phyloP scores from a whole-genome alignment of 306 rosid genomes.

The Corylus heterophylla region DNA sequence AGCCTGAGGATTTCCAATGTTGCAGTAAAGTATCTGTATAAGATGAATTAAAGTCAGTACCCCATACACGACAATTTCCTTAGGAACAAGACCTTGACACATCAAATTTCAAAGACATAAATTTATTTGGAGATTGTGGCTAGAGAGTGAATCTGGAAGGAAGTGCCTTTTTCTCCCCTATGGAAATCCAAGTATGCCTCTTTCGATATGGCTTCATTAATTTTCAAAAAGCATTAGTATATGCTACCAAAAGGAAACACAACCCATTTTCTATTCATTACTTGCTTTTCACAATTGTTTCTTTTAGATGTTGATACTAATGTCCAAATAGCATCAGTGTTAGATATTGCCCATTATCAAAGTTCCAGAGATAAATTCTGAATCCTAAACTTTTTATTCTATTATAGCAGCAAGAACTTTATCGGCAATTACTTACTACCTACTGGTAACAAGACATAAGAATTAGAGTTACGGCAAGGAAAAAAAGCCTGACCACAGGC shows the following conservation, averaged over 20 bases:
- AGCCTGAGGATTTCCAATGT: constrained; percentile 95
- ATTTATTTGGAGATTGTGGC: background rate
- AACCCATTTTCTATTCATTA: background rate
- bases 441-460: background rate
- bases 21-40: constrained; percentile 82
- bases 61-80: background rate
- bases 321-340: background rate
- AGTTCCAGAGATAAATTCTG: background rate
- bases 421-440: background rate
- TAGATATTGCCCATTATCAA: background rate
- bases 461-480: background rate
- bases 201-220: background rate
- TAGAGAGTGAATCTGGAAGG: background rate
- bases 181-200: background rate
- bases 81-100: background rate
- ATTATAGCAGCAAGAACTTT: background rate
- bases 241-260: background rate
- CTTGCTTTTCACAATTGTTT: background rate
- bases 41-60: constrained; percentile 21
- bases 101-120: background rate
- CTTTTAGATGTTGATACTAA: background rate
- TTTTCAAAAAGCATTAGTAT: background rate
- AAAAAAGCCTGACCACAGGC: background rate
- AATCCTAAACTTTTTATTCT: background rate
- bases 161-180: background rate